A percentile compares a stretch with the other conserved stretches of the same genome.
Conservation (phyloP, 1,284 basidiomycete species). For the Takashimella koratensis region DNA sequence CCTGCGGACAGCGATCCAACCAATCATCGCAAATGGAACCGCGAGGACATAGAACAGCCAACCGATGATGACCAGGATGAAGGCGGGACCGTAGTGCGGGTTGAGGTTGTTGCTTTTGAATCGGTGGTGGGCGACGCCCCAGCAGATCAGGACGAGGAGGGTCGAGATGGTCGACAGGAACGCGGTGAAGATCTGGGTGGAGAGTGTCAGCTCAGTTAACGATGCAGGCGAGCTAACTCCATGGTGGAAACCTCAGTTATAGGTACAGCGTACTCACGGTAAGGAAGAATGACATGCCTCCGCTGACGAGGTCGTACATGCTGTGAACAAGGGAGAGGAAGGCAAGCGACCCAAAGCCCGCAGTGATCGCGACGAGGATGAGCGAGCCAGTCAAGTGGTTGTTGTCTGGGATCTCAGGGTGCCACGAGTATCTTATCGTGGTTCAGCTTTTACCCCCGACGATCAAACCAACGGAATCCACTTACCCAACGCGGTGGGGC, state of each 20-base stretch:
- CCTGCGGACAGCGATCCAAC: conserved; percentile 16
- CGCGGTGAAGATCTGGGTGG: conserved; percentile 27
- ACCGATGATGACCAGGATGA: conserved; percentile 30
- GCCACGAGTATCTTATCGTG: conserved; percentile 23
- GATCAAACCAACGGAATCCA: no score
- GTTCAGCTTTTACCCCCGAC: no score
- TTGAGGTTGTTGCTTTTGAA: conserved; percentile 21
- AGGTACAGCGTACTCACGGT: conserved; percentile 22
- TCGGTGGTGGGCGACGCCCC: conserved; percentile 30
- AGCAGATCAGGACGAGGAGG: conserved; percentile 33
- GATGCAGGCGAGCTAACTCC: background rate
- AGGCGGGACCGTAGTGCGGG: conserved; percentile 29
- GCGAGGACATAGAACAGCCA: conserved; percentile 27
- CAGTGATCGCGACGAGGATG: conserved; percentile 38
- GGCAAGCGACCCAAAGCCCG: conserved; percentile 29
- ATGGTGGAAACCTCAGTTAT: background rate
- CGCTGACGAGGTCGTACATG: conserved; percentile 19
- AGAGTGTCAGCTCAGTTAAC: background rate
- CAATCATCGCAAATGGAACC: conserved; percentile 26
- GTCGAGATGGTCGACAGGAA: conserved; percentile 32
- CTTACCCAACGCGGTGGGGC: conserved; percentile 27
- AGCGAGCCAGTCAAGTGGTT: conserved; percentile 30
- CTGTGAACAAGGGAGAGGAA: conserved; percentile 25
- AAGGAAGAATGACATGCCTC: conserved; percentile 21
- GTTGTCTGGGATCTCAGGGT: conserved; percentile 22